Base-by-base conservation (phyloP, 1,139 yeast species). In the Pichia sp. region DNA sequence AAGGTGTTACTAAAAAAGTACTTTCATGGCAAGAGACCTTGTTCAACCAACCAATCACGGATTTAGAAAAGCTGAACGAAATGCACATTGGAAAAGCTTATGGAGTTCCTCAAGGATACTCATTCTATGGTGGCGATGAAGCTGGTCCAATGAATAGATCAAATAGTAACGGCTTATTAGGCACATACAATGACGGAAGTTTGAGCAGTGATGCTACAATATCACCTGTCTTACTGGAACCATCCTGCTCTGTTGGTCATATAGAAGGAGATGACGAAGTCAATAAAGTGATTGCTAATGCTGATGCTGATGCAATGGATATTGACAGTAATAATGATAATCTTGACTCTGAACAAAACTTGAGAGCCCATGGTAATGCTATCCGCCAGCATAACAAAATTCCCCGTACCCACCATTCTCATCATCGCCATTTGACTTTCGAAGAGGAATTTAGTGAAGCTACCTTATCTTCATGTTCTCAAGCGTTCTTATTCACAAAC, bases 91-190 rank as follows among this genome's bases (percentile, higher is more conserved):
- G 78, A 49, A 71, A 80, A 36, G 73, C 75, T 55, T 79, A 77
- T 62, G 67, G 66, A 26, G 67, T 78, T 62, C 81, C 84, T 2
- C 78, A 77, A 57, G 85, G 85, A 6, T 81, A 81, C 66, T 80
- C 84, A 2, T 81, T 81, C 61, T 81, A 81, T 64, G 85, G 84
- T 15, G 72, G 26, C 63, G 69, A 47, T 56, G 67, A 11, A 59
- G 63, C 41, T 4, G 30, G 29, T 36, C 19, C 16, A 31, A 41
- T 51, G 45, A 51, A 43, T 31, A 32, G 48, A n/a, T 59, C 67
- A n/a, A 65, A 82, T 30, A 49, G 47, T 45, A 54, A 50, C 45
- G 54, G 54, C 16, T n/a, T 51, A 34, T 51, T 51, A 34, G 54
- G 54, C 29, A 34, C 42, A 8, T 52, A 50, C 49, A 46, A 55